Conservation (phyloP, 2,329 filamentous ascomycete species). For the Alternaria rosae region DNA sequence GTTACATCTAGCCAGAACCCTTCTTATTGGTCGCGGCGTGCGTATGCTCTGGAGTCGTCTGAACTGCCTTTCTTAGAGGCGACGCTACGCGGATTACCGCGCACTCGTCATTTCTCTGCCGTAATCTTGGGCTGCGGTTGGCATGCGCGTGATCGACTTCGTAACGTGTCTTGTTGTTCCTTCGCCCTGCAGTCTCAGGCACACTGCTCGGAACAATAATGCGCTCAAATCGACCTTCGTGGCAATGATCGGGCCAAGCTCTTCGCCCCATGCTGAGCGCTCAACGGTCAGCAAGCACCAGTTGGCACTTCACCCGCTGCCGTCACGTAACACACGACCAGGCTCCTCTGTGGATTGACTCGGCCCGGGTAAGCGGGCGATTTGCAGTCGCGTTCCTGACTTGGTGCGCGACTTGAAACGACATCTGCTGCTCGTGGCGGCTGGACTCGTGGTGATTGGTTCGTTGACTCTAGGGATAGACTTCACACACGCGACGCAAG, state of each 20-base stretch:
- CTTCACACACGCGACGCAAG: not conserved
- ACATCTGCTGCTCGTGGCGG: slow-evolving; percentile 10
- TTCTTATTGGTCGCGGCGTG: not conserved
- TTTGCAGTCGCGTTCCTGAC: slow-evolving; percentile 3
- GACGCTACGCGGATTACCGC: not conserved
- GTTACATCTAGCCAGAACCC: not conserved
- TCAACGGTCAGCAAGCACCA: slow-evolving; percentile 7
- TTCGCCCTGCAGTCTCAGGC: not conserved
- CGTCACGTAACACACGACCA: slow-evolving; percentile 6
- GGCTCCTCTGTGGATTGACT: not conserved
- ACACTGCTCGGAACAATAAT: slow-evolving; percentile 4
- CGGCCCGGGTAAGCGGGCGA: slow-evolving; percentile 2
- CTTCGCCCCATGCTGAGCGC: not conserved
- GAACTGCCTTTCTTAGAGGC: not conserved
- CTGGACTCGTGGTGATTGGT: not conserved
- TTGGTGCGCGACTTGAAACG: not conserved
- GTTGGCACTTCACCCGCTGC: slow-evolving; percentile 5
- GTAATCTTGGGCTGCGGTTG: not conserved
- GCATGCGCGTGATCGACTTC: slow-evolving; percentile 1
- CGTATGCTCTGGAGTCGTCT: not conserved
- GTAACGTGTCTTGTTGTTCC: not conserved
- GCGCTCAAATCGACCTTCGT: slow-evolving; percentile 1
- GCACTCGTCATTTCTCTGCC: slow-evolving; percentile 3
- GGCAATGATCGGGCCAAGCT: not conserved
- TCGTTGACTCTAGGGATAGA: not conserved